A percentile compares a stretch with the other conserved stretches of the same genome.
Evolutionary conservation across 805 yeast genomes (phyloP).

Genomic region (Diddensiella caesifluorescens): DNA sequence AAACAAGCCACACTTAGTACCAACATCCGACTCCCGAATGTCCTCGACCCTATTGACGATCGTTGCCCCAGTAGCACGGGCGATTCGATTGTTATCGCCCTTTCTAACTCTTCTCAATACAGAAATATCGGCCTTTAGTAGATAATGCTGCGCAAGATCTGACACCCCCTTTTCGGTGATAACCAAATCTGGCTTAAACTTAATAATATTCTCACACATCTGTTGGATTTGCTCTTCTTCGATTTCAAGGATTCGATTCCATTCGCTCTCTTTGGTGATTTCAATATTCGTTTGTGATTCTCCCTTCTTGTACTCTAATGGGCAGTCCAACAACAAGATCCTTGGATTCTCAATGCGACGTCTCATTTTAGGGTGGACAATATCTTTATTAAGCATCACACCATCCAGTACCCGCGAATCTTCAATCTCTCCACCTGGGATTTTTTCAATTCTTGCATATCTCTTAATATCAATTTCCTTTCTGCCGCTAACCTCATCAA

Average conservation of each 20-base stretch:
- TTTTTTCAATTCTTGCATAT: conserved; percentile 88
- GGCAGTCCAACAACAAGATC: conserved; percentile 86
- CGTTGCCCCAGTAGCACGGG: conserved; percentile 97
- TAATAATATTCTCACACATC: conserved; percentile 78
- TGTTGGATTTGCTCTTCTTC: conserved; percentile 95
- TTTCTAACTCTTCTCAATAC: conserved; percentile 92
- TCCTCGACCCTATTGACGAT: conserved; percentile 95
- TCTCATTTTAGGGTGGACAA: conserved; percentile 98
- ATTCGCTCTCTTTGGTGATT: conserved; percentile 91
- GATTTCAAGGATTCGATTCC: conserved; percentile 90
- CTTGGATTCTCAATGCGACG: conserved; percentile 85
- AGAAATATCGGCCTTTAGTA: conserved; percentile 87
- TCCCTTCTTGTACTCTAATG: conserved; percentile 97
- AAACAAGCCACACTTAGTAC: conserved; percentile 83
- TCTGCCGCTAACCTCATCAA: conserved; percentile 45
- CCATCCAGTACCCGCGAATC: conserved; percentile 88
- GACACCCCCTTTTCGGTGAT: conserved; percentile 98
- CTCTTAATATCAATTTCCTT: conserved; percentile 90
- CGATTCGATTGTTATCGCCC: conserved; percentile 92
- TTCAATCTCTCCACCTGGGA: conserved; percentile 96
- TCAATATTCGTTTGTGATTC: conserved; percentile 98
- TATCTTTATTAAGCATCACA: conserved; percentile 88
- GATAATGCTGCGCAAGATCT: conserved; percentile 94
- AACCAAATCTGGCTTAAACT: conserved; percentile 87
- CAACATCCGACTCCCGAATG: conserved; percentile 83